phyloP scores from a whole-genome alignment of 805 yeast species.

The Isabelozyma gotoi region DNA sequence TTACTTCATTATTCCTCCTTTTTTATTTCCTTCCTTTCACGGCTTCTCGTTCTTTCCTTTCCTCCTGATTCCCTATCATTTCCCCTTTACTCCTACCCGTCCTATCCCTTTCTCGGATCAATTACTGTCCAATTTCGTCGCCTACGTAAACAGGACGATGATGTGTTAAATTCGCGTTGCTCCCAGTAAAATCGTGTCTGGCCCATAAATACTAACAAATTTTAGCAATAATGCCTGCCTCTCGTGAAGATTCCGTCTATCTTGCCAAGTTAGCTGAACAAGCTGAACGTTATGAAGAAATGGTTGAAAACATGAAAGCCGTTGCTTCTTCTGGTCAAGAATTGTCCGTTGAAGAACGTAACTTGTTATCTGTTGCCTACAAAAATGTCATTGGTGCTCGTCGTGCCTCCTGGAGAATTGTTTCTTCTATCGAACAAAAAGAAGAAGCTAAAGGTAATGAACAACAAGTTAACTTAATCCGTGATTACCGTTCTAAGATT shows the following conservation, averaged over 20 bases:
- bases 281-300: constrained; percentile 99
- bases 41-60: too few relatives aligned
- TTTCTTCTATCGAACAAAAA: constrained; percentile 95
- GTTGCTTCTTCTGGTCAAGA: constrained; percentile 97
- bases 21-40: too few relatives aligned
- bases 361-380: constrained; percentile 94
- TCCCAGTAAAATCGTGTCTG: too few relatives aligned
- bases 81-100: too few relatives aligned
- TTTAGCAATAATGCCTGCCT: constrained; percentile 55
- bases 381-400: constrained; percentile 98
- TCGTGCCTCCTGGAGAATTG: constrained; percentile 99
- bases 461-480: constrained; percentile 82
- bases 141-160: too few relatives aligned
- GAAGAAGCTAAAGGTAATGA: constrained; percentile 96
- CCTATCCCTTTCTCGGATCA: too few relatives aligned
- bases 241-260: constrained; percentile 98
- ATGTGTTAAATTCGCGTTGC: too few relatives aligned
- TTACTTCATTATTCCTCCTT: too few relatives aligned
- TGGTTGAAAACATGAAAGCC: constrained; percentile 97
- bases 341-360: constrained; percentile 96
- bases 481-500: constrained; percentile 92
- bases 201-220: background rate
- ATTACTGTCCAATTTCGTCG: too few relatives aligned
- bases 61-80: too few relatives aligned
- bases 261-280: constrained; percentile 98